Conservation (phyloP, 306 rosid species). For the Vicia faba region DNA sequence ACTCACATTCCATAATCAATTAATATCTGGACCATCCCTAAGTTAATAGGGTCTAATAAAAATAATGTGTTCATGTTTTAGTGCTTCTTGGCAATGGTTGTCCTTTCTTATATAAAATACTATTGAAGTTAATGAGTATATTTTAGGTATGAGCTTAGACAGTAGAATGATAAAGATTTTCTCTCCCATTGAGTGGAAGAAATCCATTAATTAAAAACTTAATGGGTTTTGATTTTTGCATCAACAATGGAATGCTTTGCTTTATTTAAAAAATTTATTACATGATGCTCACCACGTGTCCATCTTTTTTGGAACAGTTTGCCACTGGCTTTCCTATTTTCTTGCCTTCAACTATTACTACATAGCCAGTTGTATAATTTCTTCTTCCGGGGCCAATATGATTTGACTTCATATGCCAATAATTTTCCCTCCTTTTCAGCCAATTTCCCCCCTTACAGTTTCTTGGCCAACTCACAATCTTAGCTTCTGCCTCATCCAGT, state of each 20-base stretch:
- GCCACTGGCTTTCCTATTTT: slow-evolving; percentile 31
- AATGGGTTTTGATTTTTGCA: slow-evolving; percentile 42
- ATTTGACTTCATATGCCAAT: slow-evolving; percentile 39
- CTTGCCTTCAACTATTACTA: slow-evolving; percentile 9
- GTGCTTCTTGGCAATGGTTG: slow-evolving; percentile 10
- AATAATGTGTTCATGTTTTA: neutral
- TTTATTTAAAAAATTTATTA: slow-evolving; percentile 13
- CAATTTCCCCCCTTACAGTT: neutral
- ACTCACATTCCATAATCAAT: neutral
- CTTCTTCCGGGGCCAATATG: slow-evolving; percentile 40
- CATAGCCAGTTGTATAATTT: slow-evolving; percentile 10
- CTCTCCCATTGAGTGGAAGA: slow-evolving; percentile 34
- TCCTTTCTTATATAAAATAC: slow-evolving; percentile 25
- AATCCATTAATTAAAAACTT: slow-evolving; percentile 39
- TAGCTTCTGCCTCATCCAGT: slow-evolving; percentile 35
- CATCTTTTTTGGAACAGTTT: slow-evolving; percentile 24
- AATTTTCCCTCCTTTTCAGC: slow-evolving; percentile 20
- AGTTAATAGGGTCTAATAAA: slow-evolving; percentile 3
- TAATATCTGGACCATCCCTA: slow-evolving; percentile 15
- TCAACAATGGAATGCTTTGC: slow-evolving; percentile 20
- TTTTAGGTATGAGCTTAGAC: slow-evolving; percentile 18
- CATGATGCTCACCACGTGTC: slow-evolving; percentile 56
- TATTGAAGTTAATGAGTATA: slow-evolving; percentile 16
- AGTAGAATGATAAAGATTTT: slow-evolving; percentile 17
- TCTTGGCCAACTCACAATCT: slow-evolving; percentile 29